These are phyloP conservation scores for Acaromyces ingoldii DNA, from an alignment of 1,284 basidiomycete genomes.

Conservation along the genomic window DNA sequence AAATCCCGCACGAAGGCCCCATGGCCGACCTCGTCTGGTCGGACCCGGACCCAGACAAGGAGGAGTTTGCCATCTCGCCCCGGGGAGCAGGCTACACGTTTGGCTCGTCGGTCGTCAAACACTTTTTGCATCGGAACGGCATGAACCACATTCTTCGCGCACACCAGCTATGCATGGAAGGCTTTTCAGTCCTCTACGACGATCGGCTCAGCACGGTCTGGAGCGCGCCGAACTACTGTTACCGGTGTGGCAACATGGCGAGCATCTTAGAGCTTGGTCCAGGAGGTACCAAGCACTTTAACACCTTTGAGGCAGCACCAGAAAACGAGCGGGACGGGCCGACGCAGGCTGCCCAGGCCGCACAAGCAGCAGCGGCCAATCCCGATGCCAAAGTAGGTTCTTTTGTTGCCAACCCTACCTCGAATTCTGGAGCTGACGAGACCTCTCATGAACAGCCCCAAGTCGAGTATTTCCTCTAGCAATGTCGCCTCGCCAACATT, in stretches of 20 bases:
- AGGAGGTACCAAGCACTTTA: slow-evolving; percentile 83
- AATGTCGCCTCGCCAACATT: too few species aligned
- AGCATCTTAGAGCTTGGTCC: slow-evolving; percentile 94
- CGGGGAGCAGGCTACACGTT: slow-evolving; percentile 98
- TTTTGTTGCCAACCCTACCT: too few species aligned
- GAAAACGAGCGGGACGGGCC: slow-evolving; percentile 71
- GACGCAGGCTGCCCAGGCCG: slow-evolving; percentile 28
- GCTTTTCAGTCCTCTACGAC: slow-evolving; percentile 89
- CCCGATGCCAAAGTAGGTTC: too few species aligned
- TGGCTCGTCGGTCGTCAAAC: slow-evolving; percentile 95
- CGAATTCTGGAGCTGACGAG: too few species aligned
- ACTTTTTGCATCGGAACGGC: slow-evolving; percentile 81
- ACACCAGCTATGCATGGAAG: slow-evolving; percentile 99
- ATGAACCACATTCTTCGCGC: slow-evolving; percentile 97
- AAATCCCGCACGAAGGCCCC: slow-evolving; percentile 98
- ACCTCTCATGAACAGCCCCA: too few species aligned
- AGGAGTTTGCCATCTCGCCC: slow-evolving; percentile 97
- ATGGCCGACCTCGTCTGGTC: slow-evolving; percentile 99
- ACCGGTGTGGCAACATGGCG: slow-evolving; percentile 94
- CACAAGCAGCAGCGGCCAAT: slow-evolving; percentile 5
- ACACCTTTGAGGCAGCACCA: slow-evolving; percentile 96
- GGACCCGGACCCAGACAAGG: slow-evolving; percentile 97
- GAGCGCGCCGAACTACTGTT: slow-evolving; percentile 98
- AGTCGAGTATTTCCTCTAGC: too few species aligned
- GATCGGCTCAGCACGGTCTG: slow-evolving; percentile 94